A percentile compares a stretch with the other conserved stretches of the same genome.
Conservation (phyloP, 306 rosid species). For the Comarum palustre region DNA sequence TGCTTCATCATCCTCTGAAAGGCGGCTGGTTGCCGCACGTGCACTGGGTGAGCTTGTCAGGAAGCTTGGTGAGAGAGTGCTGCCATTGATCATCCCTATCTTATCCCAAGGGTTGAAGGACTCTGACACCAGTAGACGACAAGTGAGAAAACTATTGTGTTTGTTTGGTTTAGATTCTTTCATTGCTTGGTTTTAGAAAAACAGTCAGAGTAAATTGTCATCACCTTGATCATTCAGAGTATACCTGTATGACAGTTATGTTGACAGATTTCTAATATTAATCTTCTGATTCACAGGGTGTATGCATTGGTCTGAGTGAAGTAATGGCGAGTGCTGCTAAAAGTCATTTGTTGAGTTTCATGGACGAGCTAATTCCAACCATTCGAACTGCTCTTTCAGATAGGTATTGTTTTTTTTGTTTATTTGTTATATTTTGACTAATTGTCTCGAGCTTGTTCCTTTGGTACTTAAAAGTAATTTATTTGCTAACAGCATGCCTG, state of each 20-base stretch:
- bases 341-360: conserved; percentile 88
- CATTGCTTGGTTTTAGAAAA: not conserved
- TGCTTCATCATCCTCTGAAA: conserved; percentile 89
- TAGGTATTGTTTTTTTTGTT: conserved; percentile 45
- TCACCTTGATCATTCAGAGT: not conserved
- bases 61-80: conserved; percentile 97
- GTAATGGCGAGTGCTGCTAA: conserved; percentile 93
- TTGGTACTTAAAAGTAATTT: not conserved
- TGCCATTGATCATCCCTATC: conserved; percentile 90
- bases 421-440: conserved; percentile 5
- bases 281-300: conserved; percentile 58
- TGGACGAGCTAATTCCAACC: conserved; percentile 91
- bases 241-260: not conserved
- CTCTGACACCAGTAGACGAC: conserved; percentile 73
- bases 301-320: conserved; percentile 95
- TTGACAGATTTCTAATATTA: conserved; percentile 5
- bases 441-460: not conserved
- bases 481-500: conserved; percentile 54
- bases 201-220: not conserved
- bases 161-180: not conserved
- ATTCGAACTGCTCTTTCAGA: conserved; percentile 95
- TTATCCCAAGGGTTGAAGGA: conserved; percentile 82
- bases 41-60: conserved; percentile 97
- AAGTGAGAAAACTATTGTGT: conserved; percentile 44
- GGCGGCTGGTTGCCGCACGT: conserved; percentile 99